Evolutionary conservation across 768 basidiomycete species (phyloP).

Genomic region (Clitopilus passeckerianus): DNA sequence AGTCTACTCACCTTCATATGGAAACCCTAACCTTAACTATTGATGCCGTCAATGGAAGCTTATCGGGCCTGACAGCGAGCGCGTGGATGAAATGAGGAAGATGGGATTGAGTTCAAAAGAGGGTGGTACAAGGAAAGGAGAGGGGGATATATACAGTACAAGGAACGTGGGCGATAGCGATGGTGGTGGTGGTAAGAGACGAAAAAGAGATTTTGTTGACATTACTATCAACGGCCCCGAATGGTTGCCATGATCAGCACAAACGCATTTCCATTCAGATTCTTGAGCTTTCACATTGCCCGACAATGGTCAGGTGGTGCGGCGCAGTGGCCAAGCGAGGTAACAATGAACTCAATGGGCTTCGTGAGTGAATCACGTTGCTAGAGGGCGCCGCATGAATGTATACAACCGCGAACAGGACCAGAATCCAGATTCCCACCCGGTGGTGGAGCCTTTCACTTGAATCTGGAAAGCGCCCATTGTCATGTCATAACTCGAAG

Average conservation of each 20-base stretch:
- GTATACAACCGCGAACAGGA: no score
- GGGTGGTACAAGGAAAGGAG: not conserved
- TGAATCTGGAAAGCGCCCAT: no score
- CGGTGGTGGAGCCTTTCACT: no score
- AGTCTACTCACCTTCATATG: not conserved
- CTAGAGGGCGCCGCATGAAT: no score
- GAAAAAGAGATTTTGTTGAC: not conserved
- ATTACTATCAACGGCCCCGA: not conserved
- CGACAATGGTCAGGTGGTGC: no score
- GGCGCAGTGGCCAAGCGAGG: no score
- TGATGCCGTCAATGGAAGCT: not conserved
- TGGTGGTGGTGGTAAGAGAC: not conserved
- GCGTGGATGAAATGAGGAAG: not conserved
- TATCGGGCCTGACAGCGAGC: not conserved
- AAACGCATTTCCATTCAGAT: not conserved
- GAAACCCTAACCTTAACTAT: not conserved
- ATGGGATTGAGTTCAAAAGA: conserved; percentile 2
- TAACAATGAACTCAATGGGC: no score
- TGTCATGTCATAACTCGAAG: no score
- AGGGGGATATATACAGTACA: not conserved
- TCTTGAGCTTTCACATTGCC: not conserved
- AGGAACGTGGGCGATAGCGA: not conserved
- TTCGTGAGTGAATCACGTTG: no score
- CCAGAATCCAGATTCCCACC: no score
- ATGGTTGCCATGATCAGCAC: not conserved